phyloP scores from a whole-genome alignment of 208 protist species.

The Herpetomonas tarakana region DNA sequence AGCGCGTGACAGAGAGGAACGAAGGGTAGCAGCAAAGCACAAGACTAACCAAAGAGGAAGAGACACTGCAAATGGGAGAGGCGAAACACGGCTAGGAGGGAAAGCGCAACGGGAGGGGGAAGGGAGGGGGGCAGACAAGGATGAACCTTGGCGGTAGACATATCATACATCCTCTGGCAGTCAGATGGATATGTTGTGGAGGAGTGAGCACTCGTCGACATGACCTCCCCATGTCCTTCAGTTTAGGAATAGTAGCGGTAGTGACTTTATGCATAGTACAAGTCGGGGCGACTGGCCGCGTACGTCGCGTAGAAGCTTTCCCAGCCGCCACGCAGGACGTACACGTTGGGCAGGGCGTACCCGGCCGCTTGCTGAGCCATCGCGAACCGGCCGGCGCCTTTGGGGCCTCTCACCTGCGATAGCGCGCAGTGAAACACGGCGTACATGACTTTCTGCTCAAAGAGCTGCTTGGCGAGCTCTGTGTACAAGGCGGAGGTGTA shows the following conservation, averaged over 20 bases:
- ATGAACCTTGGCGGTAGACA: too few species aligned
- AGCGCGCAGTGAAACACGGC: slow-evolving; percentile 78
- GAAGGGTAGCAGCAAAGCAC: too few species aligned
- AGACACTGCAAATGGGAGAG: too few species aligned
- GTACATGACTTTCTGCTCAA: slow-evolving; percentile 20
- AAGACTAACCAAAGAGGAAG: too few species aligned
- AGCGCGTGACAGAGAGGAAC: neutral
- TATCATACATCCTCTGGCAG: too few species aligned
- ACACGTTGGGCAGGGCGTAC: slow-evolving; percentile 38
- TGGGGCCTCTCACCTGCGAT: slow-evolving; percentile 70
- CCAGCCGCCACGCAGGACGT: slow-evolving; percentile 67
- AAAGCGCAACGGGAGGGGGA: too few species aligned
- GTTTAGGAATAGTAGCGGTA: too few species aligned
- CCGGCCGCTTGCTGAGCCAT: slow-evolving; percentile 29
- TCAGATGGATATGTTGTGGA: too few species aligned
- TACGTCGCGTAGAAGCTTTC: slow-evolving; percentile 58
- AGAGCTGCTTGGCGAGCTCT: slow-evolving; percentile 32
- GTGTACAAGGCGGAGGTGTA: slow-evolving; percentile 28
- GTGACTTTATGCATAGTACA: slow-evolving; percentile 47
- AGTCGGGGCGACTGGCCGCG: slow-evolving; percentile 34
- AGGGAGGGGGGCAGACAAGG: too few species aligned
- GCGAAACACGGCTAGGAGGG: too few species aligned
- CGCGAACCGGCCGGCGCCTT: slow-evolving; percentile 50
- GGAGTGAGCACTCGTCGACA: too few species aligned
- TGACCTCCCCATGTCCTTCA: too few species aligned